Conservation (phyloP, 306 rosid species). For the Glycine soja region DNA sequence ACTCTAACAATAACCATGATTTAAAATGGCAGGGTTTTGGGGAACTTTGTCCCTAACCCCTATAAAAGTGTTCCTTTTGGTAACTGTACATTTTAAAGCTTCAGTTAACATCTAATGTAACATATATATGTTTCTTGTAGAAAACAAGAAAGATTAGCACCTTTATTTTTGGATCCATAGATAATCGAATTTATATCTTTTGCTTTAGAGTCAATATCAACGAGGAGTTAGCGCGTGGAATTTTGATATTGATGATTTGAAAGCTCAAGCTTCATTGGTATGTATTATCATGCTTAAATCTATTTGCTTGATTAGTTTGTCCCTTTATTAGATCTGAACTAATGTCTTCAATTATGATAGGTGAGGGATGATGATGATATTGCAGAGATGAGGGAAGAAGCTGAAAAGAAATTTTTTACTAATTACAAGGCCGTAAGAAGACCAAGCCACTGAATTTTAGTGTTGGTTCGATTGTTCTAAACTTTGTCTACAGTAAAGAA, state of each 20-base stretch:
- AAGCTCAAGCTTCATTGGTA: slow-evolving; percentile 97
- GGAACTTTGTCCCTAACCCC: neutral
- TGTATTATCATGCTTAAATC: slow-evolving; percentile 38
- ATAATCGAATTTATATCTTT: slow-evolving; percentile 15
- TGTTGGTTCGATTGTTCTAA: slow-evolving; percentile 34
- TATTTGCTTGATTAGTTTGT: slow-evolving; percentile 5
- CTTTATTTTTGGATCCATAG: neutral
- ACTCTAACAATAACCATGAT: neutral
- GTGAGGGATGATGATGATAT: slow-evolving; percentile 64
- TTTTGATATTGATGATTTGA: slow-evolving; percentile 91
- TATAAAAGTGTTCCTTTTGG: neutral
- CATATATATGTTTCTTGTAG: slow-evolving; percentile 12
- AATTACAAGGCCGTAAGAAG: slow-evolving; percentile 46
- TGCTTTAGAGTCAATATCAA: slow-evolving; percentile 86
- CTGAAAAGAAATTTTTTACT: slow-evolving; percentile 54
- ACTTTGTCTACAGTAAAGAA: slow-evolving; percentile 9
- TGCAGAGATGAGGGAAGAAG: slow-evolving; percentile 69
- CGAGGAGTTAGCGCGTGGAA: slow-evolving; percentile 99
- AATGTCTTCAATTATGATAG: slow-evolving; percentile 53
- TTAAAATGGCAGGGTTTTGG: slow-evolving; percentile 24
- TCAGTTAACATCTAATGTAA: slow-evolving; percentile 12
- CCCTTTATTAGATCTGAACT: slow-evolving; percentile 38
- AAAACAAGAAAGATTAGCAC: slow-evolving; percentile 12
- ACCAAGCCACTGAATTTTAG: neutral
- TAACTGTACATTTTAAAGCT: slow-evolving; percentile 12